Conservation (phyloP, 345 rosid species). For the Syzygium aqueum region DNA sequence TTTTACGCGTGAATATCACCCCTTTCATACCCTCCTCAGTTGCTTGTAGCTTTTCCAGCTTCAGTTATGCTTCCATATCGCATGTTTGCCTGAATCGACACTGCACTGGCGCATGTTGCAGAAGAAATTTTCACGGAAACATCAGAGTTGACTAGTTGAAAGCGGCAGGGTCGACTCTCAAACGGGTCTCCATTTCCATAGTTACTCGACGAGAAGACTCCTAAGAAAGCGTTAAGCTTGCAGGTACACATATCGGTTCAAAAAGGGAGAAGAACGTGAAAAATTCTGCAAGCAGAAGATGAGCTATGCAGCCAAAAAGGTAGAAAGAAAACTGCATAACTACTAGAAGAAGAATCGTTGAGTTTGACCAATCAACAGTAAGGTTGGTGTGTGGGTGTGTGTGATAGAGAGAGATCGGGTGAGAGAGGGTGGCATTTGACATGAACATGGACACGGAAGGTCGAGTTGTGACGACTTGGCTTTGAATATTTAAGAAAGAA, state of each 20-base stretch:
- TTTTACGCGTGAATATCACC: conserved; percentile 25
- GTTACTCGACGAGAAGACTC: background rate
- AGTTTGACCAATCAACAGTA: background rate
- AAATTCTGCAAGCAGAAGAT: background rate
- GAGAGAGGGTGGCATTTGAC: background rate
- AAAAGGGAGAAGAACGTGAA: background rate
- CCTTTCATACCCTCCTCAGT: conserved; percentile 42
- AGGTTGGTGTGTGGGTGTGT: background rate
- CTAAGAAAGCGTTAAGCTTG: background rate
- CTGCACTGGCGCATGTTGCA: background rate
- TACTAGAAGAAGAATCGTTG: background rate
- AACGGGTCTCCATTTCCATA: background rate
- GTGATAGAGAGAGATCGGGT: background rate
- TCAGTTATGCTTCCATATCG: background rate
- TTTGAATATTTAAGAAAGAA: background rate
- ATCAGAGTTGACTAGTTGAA: background rate
- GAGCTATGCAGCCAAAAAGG: background rate
- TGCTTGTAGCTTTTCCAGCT: background rate
- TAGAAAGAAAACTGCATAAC: background rate
- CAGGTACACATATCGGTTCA: background rate
- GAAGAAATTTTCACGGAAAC: background rate
- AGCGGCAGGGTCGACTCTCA: background rate
- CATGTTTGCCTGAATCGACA: background rate
- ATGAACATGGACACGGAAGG: background rate
- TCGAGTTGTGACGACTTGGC: background rate